A percentile compares a stretch with the other conserved stretches of the same genome.
phyloP scores from a whole-genome alignment of 331 rosid species.

The Malus hybrid region DNA sequence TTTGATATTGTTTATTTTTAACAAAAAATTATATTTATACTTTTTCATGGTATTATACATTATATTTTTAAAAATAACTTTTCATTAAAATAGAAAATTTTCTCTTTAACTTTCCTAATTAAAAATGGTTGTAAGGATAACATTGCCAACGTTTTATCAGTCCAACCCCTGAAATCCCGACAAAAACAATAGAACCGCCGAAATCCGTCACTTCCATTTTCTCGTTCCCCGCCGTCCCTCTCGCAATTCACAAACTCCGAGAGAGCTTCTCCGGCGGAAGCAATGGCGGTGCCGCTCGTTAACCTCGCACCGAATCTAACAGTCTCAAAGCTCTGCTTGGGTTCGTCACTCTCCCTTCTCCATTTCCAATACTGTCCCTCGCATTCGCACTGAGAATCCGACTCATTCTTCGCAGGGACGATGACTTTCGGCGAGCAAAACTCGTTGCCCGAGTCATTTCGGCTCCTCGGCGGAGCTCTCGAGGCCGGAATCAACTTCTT shows the following conservation, averaged over 20 bases:
- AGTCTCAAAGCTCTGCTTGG: slow-evolving; percentile 76
- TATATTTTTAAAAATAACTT: too few species aligned
- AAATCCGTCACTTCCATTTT: neutral
- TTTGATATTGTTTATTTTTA: too few species aligned
- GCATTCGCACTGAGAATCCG: neutral
- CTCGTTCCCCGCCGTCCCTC: neutral
- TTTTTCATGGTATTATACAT: too few species aligned
- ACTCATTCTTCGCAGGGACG: slow-evolving; percentile 45
- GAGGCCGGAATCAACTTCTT: slow-evolving; percentile 78
- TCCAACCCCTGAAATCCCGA: neutral
- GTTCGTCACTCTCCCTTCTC: slow-evolving; percentile 18
- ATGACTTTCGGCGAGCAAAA: slow-evolving; percentile 97
- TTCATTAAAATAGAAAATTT: too few species aligned
- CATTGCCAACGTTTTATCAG: neutral
- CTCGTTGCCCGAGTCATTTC: slow-evolving; percentile 49
- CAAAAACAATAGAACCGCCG: neutral
- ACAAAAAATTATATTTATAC: too few species aligned
- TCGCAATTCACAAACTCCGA: neutral
- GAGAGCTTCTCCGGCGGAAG: neutral
- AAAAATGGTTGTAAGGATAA: too few species aligned
- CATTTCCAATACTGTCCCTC: neutral
- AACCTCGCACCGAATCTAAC: slow-evolving; percentile 59
- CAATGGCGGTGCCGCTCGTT: slow-evolving; percentile 54
- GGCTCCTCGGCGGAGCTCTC: slow-evolving; percentile 65
- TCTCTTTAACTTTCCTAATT: too few species aligned